Percentiles rank a stretch among this genome's conserved stretches.
phyloP scores from a whole-genome alignment of 2,329 filamentous ascomycete genomes.

The Colletotrichum chrysophilum region DNA sequence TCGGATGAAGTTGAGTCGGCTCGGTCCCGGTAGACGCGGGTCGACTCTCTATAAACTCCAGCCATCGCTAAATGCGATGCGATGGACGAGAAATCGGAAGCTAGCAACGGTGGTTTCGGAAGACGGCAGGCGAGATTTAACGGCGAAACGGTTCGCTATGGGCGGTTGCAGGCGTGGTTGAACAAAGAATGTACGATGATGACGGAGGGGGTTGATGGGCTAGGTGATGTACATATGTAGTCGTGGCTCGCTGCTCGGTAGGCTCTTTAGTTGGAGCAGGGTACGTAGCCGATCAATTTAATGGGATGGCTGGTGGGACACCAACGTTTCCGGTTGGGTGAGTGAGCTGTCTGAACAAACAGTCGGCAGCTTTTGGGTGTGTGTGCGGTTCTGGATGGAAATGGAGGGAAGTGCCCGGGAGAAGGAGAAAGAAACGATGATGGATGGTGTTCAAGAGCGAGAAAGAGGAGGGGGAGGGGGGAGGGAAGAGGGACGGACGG shows the following conservation, averaged over 20 bases:
- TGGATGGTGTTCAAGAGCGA: not conserved
- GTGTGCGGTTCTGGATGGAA: not conserved
- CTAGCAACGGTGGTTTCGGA: constrained; percentile 5
- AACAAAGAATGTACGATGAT: constrained; percentile 20
- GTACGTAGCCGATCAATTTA: not conserved
- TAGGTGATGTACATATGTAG: constrained; percentile 13
- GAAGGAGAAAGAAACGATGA: constrained; percentile 7
- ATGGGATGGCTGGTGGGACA: constrained; percentile 11
- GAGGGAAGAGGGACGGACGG: not conserved
- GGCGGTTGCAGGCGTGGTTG: constrained; percentile 1
- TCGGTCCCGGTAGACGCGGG: constrained; percentile 37
- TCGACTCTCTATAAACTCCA: constrained; percentile 35
- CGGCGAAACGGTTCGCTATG: not conserved
- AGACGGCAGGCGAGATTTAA: constrained; percentile 4
- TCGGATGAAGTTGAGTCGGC: constrained; percentile 38
- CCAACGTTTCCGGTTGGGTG: not conserved
- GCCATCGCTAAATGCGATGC: constrained; percentile 18
- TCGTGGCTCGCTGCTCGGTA: not conserved
- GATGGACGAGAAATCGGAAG: not conserved
- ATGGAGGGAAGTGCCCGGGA: constrained; percentile 5
- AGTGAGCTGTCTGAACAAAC: not conserved
- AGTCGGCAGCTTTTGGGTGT: not conserved
- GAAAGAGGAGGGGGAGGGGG: not conserved
- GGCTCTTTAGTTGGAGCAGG: not conserved
- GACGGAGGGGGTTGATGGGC: constrained; percentile 14